Evolutionary conservation across 352 stramenopile genomes (phyloP).

Genomic region (Globisporangium splendens): DNA sequence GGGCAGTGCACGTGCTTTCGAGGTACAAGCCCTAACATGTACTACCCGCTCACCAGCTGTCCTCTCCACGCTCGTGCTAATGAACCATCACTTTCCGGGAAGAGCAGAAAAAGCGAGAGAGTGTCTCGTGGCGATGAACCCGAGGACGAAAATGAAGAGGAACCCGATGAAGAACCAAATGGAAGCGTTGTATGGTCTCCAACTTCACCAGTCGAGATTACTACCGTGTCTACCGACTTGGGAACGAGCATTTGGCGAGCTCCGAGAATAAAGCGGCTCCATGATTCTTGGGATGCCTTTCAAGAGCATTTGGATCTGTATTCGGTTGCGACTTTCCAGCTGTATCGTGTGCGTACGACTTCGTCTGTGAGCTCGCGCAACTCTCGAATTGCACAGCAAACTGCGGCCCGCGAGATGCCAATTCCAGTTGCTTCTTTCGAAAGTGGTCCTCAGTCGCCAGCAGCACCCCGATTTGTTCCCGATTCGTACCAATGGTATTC

Average conservation of each 20-base stretch:
- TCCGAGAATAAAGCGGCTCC: conserved; percentile 39
- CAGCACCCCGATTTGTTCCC: conserved; percentile 33
- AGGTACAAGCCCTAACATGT: conserved; percentile 17
- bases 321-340: conserved; percentile 53
- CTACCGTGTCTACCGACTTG: conserved; percentile 17
- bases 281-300: conserved; percentile 55
- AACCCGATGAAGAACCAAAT: conserved; percentile 11
- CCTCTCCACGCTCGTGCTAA: too few species aligned
- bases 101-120: background rate
- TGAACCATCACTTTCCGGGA: background rate
- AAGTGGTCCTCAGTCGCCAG: background rate
- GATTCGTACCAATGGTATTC: conserved; percentile 70
- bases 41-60: too few species aligned
- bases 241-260: conserved; percentile 44
- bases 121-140: background rate
- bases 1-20: conserved; percentile 36
- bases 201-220: conserved; percentile 10
- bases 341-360: conserved; percentile 74
- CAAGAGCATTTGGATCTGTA: conserved; percentile 59
- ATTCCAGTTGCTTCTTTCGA: conserved; percentile 4
- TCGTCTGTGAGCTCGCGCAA: conserved; percentile 68
- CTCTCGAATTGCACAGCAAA: conserved; percentile 44
- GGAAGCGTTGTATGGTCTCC: conserved; percentile 5
- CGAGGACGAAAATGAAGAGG: conserved; percentile 15
- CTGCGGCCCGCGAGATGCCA: conserved; percentile 23